phyloP scores from a whole-genome alignment of 2,329 filamentous ascomycete species.

The Emydomyces testavorans region DNA sequence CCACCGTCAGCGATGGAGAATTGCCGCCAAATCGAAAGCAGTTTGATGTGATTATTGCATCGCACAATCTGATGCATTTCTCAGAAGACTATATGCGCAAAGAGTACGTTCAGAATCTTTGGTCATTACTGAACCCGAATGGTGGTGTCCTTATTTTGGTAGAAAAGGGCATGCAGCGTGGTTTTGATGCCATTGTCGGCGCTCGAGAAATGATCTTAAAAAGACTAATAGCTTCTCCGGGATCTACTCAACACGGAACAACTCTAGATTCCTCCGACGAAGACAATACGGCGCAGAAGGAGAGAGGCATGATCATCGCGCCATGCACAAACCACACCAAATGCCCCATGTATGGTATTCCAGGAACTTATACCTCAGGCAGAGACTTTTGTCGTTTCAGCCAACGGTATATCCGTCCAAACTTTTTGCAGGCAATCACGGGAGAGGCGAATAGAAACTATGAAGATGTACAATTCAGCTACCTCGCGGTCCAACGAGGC shows the following conservation, averaged over 20 bases:
- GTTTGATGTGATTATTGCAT: slow-evolving; percentile 82
- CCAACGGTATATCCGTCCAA: slow-evolving; percentile 76
- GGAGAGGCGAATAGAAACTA: slow-evolving; percentile 60
- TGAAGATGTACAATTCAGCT: slow-evolving; percentile 85
- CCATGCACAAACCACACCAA: slow-evolving; percentile 74
- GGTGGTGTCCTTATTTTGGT: slow-evolving; percentile 78
- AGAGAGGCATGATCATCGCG: slow-evolving; percentile 51
- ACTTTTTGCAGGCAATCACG: slow-evolving; percentile 67
- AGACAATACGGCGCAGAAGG: slow-evolving; percentile 34
- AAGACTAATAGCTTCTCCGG: slow-evolving; percentile 56
- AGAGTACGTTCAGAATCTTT: slow-evolving; percentile 73
- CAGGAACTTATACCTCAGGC: slow-evolving; percentile 59
- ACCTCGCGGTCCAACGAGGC: slow-evolving; percentile 73
- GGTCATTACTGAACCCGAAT: slow-evolving; percentile 70
- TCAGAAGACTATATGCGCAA: slow-evolving; percentile 67
- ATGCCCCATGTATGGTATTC: slow-evolving; percentile 76
- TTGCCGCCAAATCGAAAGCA: slow-evolving; percentile 54
- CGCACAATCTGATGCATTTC: slow-evolving; percentile 66
- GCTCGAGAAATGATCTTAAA: slow-evolving; percentile 69
- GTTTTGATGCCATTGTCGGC: slow-evolving; percentile 83
- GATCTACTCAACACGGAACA: slow-evolving; percentile 34
- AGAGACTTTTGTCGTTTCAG: slow-evolving; percentile 87
- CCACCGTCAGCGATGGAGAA: slow-evolving; percentile 47
- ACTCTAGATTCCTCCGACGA: slow-evolving; percentile 25
- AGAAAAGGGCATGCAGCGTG: slow-evolving; percentile 82